Evolutionary conservation across 2,329 filamentous ascomycete genomes (phyloP), one percentile per base, ranked within the genome.

Genomic region (Huntiella moniliformis): DNA sequence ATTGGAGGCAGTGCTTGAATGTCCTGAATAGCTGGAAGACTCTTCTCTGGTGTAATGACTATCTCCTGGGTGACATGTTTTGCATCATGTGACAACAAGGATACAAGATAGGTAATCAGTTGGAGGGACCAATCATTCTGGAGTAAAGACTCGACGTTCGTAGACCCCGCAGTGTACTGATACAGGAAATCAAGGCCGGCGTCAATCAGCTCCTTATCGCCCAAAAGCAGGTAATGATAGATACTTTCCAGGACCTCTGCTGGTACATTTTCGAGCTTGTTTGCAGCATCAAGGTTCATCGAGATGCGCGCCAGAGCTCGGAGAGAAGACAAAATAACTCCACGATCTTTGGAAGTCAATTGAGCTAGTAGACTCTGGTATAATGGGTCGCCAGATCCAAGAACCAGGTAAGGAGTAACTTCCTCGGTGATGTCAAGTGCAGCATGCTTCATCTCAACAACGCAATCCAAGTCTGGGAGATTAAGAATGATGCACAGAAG

Each of bases 131-230:
- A 50, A 16, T 43, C 36, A 15, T 45, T 45, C 6, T 35, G 28
- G 3, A 92, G 74, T 15, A 92, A 64, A 4, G 68, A 74, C 55
- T 86, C 81, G 7, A 96, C 79, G 53, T 96, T 98, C 37, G 81
- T 71, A 3, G 80, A 74, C 6, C 86, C 79, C 1, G 86, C 83
- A 0, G 88, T 95, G 62, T 87, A 98, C 58, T 95, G 85, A 57
- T 96, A 96, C 32, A 96, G 71, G 57, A 98, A 93, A 60, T 98
- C 91, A 31, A 98, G 70, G 51, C 82, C 86, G 13, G 85, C 82
- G 56, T 85, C 82, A 53, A 88, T 73, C 11, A 98, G 68, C 57
- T 95, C 88, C 57, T 94, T 86, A 54, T 98, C 91, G 52, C 91
- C 82, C 5, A 91, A 70, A 22, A 91, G 63, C 5, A 87, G 68